phyloP scores from a whole-genome alignment of 164 flowering plant species.

The Berberis vulgaris region DNA sequence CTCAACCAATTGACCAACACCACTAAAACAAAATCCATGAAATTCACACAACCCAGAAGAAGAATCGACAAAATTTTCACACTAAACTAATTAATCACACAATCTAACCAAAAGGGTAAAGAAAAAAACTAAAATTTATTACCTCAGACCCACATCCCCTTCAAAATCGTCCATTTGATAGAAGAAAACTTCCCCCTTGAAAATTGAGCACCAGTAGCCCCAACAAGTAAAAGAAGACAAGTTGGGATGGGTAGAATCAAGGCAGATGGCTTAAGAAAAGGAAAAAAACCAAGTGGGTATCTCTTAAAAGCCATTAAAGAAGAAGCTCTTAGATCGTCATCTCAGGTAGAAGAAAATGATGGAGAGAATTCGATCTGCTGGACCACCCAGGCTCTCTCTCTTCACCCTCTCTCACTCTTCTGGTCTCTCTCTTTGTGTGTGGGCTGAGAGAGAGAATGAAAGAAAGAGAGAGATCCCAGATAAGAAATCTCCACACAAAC shows the following conservation, averaged over 20 bases:
- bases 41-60: slow-evolving; percentile 10
- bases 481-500: slow-evolving; percentile 77
- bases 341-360: slow-evolving; percentile 25
- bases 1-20: not conserved
- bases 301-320: slow-evolving; percentile 38
- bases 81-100: not conserved
- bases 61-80: not conserved
- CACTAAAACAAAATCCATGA: not conserved
- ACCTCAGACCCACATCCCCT: slow-evolving; percentile 75
- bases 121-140: slow-evolving; percentile 14
- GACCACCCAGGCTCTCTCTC: slow-evolving; percentile 19
- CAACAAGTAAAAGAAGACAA: not conserved
- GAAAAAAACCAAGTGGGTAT: slow-evolving; percentile 17
- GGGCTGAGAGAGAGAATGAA: slow-evolving; percentile 16
- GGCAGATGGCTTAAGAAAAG: not conserved
- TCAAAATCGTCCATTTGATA: slow-evolving; percentile 19
- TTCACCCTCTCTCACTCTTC: not conserved
- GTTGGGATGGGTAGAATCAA: not conserved
- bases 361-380: slow-evolving; percentile 66
- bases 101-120: not conserved
- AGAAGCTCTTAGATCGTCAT: slow-evolving; percentile 52
- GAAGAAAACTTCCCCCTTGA: not conserved
- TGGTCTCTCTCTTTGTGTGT: slow-evolving; percentile 9
- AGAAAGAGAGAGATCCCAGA: slow-evolving; percentile 90
- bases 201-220: not conserved